Percentiles rank a stretch among this genome's conserved stretches.
These are phyloP conservation scores for Penicillium ochrochloron DNA, from an alignment of 495 filamentous ascomycete species.

Conservation along the genomic window DNA sequence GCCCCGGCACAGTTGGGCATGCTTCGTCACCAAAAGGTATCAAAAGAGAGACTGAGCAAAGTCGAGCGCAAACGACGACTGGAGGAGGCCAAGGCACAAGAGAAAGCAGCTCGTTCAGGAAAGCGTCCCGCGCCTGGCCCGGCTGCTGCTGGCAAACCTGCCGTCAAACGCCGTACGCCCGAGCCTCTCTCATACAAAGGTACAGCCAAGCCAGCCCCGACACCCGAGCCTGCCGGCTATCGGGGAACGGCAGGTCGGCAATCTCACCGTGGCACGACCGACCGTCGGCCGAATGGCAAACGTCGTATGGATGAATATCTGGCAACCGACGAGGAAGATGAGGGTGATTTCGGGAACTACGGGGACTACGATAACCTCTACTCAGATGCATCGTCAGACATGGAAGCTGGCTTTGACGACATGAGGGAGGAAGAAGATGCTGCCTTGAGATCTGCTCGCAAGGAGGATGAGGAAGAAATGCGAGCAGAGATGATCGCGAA, in stretches of 20 bases:
- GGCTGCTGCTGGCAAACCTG: slow-evolving; percentile 28
- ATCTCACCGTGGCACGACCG: slow-evolving; percentile 29
- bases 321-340: slow-evolving; percentile 53
- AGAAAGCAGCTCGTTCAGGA: slow-evolving; percentile 36
- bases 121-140: slow-evolving; percentile 32
- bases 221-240: slow-evolving; percentile 49
- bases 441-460: slow-evolving; percentile 54
- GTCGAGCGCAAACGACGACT: slow-evolving; percentile 45
- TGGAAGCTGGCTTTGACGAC: slow-evolving; percentile 67
- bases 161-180: slow-evolving; percentile 32
- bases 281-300: slow-evolving; percentile 44
- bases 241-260: slow-evolving; percentile 58
- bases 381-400: slow-evolving; percentile 63
- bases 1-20: slow-evolving; percentile 41
- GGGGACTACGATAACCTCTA: slow-evolving; percentile 58
- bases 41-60: slow-evolving; percentile 48
- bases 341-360: slow-evolving; percentile 41
- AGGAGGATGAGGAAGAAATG: slow-evolving; percentile 64
- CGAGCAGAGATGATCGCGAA: slow-evolving; percentile 57
- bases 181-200: slow-evolving; percentile 54
- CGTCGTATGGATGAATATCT: slow-evolving; percentile 52
- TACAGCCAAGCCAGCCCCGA: slow-evolving; percentile 51
- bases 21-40: slow-evolving; percentile 42
- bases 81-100: slow-evolving; percentile 39
- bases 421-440: slow-evolving; percentile 61